Evolutionary conservation across 2,329 filamentous ascomycete genomes (phyloP), one percentile per base, ranked within the genome.

Genomic region (Stromatinia cepivora): DNA sequence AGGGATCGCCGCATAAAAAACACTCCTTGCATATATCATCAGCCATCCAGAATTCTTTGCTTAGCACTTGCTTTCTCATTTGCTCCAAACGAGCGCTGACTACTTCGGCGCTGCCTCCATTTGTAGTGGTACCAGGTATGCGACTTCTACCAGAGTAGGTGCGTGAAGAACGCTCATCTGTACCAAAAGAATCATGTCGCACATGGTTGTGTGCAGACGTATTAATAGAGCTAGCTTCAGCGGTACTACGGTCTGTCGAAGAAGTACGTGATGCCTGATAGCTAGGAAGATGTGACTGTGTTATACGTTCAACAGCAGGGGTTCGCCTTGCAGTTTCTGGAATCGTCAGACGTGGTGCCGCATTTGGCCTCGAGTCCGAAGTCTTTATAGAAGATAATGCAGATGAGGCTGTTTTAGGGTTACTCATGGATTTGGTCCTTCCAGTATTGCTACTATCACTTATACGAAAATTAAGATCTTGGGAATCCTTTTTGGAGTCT

Each of bases 31-130:
- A 96, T 72, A 96, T 97, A 77, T 98, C 95, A 78, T 99, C 95
- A 70, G 93, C 92, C 95, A 99, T 99, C 95, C 94, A 98, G 75
- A 97, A 98, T 75, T 98, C 94, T 77, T 94, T 95, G 78, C 92
- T 97, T 58, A 98, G 82, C 10, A 99, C 90, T 77, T 94, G 93
- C 76, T 92, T 92, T 72, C 91, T 88, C 84, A 97, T 90, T 74
- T 91, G 90, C 63, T 88, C 87, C 9, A 90, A 81, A 67, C 86
- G 85, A 11, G 86, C 85, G 75, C 83, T 89, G 70, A 89, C 87
- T 62, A 83, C 82, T 70, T 87, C 87, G 2, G 85, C 84, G 7
- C 84, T 85, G 3, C 85, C 85, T 74, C 88, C 86, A 68, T 84
- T 85, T 13, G 81, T 81, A 20, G 84, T 85, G 1, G 86, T 88